These are phyloP conservation scores for Stephania yunnanensis DNA, from an alignment of 164 flowering plant genomes.

Conservation along the genomic window DNA sequence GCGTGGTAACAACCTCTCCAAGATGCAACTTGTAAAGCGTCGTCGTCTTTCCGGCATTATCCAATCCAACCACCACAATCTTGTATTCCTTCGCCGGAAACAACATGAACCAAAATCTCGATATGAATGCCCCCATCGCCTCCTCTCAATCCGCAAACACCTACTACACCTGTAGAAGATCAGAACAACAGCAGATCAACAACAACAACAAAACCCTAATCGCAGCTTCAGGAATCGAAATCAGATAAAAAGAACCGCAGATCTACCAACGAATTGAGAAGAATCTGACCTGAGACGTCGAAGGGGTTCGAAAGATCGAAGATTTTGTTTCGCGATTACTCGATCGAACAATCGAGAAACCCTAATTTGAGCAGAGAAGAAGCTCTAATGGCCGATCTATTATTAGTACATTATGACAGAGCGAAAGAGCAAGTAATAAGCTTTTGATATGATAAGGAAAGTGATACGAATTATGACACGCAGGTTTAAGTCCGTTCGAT, in stretches of 20 bases:
- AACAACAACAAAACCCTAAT: background rate
- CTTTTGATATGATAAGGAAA: too few species aligned
- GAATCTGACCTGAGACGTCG: too few species aligned
- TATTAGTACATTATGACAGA: too few species aligned
- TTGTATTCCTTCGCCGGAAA: constrained; percentile 98
- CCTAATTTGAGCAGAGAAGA: too few species aligned
- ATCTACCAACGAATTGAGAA: background rate
- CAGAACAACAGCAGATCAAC: background rate
- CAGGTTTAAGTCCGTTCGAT: too few species aligned
- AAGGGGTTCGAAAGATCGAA: too few species aligned
- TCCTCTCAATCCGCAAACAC: background rate
- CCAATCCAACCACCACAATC: constrained; percentile 92
- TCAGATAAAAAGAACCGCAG: constrained; percentile 9
- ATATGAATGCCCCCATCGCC: constrained; percentile 69
- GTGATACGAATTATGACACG: too few species aligned
- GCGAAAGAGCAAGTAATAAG: too few species aligned
- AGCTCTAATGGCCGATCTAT: too few species aligned
- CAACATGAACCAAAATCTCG: constrained; percentile 91
- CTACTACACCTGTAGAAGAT: background rate
- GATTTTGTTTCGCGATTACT: too few species aligned
- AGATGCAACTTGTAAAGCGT: constrained; percentile 93
- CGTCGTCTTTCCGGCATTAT: constrained; percentile 97
- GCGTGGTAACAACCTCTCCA: constrained; percentile 95
- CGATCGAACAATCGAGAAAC: too few species aligned
- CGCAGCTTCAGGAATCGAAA: too few species aligned